These are phyloP conservation scores for Chondrus crispus DNA, from an alignment of 23 red algal species.

Conservation along the genomic window DNA sequence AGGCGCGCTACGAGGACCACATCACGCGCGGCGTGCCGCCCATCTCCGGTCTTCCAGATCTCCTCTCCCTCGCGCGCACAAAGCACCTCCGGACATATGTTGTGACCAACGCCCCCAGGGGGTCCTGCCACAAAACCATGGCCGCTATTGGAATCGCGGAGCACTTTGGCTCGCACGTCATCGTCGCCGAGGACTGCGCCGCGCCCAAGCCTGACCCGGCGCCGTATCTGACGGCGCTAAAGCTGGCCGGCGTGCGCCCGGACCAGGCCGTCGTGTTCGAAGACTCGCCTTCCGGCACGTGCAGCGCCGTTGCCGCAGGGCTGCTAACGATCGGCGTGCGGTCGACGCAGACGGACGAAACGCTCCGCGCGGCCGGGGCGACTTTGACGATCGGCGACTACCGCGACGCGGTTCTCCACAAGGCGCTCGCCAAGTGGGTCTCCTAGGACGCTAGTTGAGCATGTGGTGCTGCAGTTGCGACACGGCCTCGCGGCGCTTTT, in stretches of 20 bases:
- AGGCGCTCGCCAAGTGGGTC: conserved; percentile 23
- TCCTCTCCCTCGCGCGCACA: neutral
- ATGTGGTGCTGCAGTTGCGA: conserved; percentile 33
- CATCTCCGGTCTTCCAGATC: conserved; percentile 4
- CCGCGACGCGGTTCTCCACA: conserved; percentile 23
- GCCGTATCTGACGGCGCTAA: conserved; percentile 36
- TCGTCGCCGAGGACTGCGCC: conserved; percentile 48
- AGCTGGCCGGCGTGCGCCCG: conserved; percentile 32
- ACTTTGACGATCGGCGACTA: conserved; percentile 57
- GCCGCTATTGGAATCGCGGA: conserved; percentile 16
- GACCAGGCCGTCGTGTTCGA: conserved; percentile 60
- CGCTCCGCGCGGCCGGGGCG: conserved; percentile 27
- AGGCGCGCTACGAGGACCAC: conserved; percentile 44
- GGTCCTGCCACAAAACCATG: conserved; percentile 32
- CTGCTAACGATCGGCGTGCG: conserved; percentile 54
- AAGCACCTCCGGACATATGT: conserved; percentile 11
- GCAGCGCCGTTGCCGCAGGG: conserved; percentile 36
- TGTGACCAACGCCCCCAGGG: conserved; percentile 62
- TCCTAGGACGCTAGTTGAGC: conserved; percentile 38
- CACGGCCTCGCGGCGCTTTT: neutral
- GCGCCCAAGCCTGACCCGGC: conserved; percentile 60
- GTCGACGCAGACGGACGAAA: conserved; percentile 48
- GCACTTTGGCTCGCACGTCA: conserved; percentile 19
- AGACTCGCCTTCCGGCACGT: conserved; percentile 57
- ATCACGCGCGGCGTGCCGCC: conserved; percentile 26